A percentile compares a stretch with the other conserved stretches of the same genome.
Evolutionary conservation across 2,329 filamentous ascomycete genomes (phyloP).

Genomic region (Chlorencoelia australis): DNA sequence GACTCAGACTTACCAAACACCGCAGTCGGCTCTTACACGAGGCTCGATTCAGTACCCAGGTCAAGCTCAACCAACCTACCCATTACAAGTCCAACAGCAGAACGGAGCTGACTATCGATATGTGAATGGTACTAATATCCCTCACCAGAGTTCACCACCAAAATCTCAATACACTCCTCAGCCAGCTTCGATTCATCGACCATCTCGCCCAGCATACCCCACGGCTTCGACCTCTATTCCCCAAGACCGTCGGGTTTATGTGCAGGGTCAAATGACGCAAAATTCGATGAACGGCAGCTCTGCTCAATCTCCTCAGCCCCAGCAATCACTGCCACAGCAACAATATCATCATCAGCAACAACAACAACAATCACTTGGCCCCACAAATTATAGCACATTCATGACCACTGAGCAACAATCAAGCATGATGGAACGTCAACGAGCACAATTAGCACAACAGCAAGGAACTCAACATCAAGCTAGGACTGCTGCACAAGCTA

Average conservation of each 20-base stretch:
- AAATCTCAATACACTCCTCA: constrained; percentile 23
- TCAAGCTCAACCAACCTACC: constrained; percentile 18
- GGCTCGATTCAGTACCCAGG: constrained; percentile 21
- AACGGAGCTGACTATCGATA: constrained; percentile 24
- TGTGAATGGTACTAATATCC: constrained; percentile 14
- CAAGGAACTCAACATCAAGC: constrained; percentile 24
- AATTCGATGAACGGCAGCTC: constrained; percentile 19
- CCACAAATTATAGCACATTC: constrained; percentile 17
- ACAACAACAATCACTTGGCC: constrained; percentile 6
- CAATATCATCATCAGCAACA: constrained; percentile 1
- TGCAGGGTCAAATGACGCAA: constrained; percentile 14
- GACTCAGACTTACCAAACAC: constrained; percentile 17
- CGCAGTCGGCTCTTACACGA: constrained; percentile 16
- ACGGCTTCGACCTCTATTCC: constrained; percentile 17
- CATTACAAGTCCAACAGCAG: constrained; percentile 19
- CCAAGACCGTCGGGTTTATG: constrained; percentile 17
- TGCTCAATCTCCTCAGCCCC: constrained; percentile 15
- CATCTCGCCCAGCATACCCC: constrained; percentile 15
- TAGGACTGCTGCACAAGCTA: constrained; percentile 21
- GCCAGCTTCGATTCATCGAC: constrained; percentile 14
- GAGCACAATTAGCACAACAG: constrained; percentile 28
- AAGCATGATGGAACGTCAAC: constrained; percentile 28
- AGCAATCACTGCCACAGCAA: constrained; percentile 4
- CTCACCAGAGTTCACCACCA: constrained; percentile 24
- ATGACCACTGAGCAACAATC: constrained; percentile 28